These are phyloP conservation scores for Bipolaris gigantea DNA, from an alignment of 2,329 filamentous ascomycete genomes.

Conservation along the genomic window DNA sequence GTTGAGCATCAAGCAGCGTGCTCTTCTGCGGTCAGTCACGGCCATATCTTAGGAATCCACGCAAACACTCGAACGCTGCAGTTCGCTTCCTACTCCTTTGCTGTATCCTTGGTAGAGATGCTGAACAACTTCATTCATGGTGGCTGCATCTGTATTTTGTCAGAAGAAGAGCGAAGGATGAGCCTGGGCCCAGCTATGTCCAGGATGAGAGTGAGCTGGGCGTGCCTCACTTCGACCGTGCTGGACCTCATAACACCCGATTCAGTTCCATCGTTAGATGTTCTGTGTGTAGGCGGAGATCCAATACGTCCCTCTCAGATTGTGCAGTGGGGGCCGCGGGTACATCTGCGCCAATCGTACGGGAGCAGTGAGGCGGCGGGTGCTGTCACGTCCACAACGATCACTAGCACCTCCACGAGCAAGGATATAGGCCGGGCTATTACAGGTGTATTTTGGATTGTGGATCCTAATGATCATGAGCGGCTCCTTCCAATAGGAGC, in stretches of 20 bases:
- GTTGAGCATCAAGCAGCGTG: background rate
- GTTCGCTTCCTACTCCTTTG: slow-evolving; percentile 53
- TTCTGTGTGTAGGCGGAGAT: slow-evolving; percentile 6
- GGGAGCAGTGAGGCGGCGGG: no score
- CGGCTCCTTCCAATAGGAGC: slow-evolving; percentile 16
- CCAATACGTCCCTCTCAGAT: no score
- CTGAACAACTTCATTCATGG: slow-evolving; percentile 52
- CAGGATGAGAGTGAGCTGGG: slow-evolving; percentile 8
- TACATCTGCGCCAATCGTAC: no score
- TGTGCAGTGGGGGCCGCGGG: no score
- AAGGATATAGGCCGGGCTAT: slow-evolving; percentile 13
- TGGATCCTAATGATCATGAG: slow-evolving; percentile 21
- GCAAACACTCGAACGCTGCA: slow-evolving; percentile 48
- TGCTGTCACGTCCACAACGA: background rate
- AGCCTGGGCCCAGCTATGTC: no score
- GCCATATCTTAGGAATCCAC: background rate
- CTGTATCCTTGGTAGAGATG: slow-evolving; percentile 30
- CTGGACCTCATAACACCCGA: slow-evolving; percentile 10
- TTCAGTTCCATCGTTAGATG: slow-evolving; percentile 5
- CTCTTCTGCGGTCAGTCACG: background rate
- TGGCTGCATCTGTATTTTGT: slow-evolving; percentile 56
- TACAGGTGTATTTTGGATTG: slow-evolving; percentile 29
- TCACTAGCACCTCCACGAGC: background rate
- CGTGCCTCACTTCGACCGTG: slow-evolving; percentile 16
- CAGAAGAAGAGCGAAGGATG: slow-evolving; percentile 37